Evolutionary conservation across 441 rosid genomes (phyloP).

Genomic region (Dalechampia spathulata): DNA sequence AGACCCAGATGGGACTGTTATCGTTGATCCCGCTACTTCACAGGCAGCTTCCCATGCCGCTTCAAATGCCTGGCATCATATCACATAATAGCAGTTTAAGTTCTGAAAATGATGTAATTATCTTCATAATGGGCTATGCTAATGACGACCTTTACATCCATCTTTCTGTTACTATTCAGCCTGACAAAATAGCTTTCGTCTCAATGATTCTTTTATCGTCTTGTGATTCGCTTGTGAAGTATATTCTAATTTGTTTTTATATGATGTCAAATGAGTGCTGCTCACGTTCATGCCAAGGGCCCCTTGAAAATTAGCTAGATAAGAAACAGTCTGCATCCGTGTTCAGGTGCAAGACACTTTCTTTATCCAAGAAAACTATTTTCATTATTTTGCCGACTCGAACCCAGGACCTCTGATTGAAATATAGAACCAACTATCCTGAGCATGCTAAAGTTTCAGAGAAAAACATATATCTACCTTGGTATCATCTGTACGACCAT

Average conservation of each 20-base stretch:
- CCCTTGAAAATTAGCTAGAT: neutral
- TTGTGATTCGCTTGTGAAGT: neutral
- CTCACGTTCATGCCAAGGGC: neutral
- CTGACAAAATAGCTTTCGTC: no score
- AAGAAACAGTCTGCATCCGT: no score
- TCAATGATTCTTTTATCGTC: neutral
- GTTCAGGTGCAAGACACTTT: no score
- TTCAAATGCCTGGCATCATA: conserved; percentile 55
- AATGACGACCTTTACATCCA: neutral
- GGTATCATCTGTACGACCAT: conserved; percentile 74
- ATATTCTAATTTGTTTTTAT: neutral
- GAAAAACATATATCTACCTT: no score
- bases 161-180: no score
- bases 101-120: neutral
- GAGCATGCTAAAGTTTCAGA: no score
- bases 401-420: no score
- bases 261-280: neutral
- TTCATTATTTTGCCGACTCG: no score
- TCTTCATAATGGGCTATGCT: neutral
- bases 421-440: no score
- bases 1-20: conserved; percentile 45
- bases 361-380: no score
- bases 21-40: conserved; percentile 55
- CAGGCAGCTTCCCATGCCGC: conserved; percentile 79
- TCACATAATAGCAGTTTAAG: conserved; percentile 2